Percentiles rank a stretch among this genome's conserved stretches.
phyloP scores from a whole-genome alignment of 805 yeast genomes.

The Wickerhamiella sergipiensis region DNA sequence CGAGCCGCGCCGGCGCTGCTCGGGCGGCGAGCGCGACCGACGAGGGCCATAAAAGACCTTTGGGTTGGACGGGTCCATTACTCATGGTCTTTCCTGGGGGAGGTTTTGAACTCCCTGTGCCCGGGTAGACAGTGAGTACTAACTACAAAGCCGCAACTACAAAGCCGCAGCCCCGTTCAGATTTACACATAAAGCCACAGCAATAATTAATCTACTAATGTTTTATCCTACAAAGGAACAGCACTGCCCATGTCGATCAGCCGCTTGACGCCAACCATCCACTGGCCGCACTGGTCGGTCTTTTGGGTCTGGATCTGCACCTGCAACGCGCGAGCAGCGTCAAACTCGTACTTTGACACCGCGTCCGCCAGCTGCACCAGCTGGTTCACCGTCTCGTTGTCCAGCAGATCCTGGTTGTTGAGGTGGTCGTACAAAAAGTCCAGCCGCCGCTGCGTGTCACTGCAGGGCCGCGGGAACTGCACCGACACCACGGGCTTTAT shows the following conservation, averaged over 20 bases:
- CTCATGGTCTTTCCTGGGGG: background rate
- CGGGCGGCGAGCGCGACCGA: background rate
- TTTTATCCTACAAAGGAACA: conserved; percentile 10
- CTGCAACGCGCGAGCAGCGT: conserved; percentile 37
- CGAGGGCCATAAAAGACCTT: background rate
- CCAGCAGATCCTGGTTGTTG: conserved; percentile 54
- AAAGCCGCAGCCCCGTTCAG: too few species aligned
- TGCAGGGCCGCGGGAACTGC: conserved; percentile 54
- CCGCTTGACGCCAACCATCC: conserved; percentile 88
- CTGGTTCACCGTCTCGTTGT: conserved; percentile 39
- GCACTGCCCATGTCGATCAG: conserved; percentile 51
- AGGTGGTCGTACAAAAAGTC: conserved; percentile 64
- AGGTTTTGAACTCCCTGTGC: too few species aligned
- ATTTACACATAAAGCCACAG: too few species aligned
- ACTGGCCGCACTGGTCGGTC: conserved; percentile 68
- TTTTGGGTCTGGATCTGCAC: conserved; percentile 48
- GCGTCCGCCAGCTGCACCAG: conserved; percentile 39
- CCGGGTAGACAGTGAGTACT: too few species aligned
- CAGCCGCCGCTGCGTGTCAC: conserved; percentile 73
- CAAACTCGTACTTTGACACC: conserved; percentile 41
- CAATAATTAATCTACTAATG: background rate
- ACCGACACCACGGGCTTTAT: conserved; percentile 67
- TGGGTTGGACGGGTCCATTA: background rate
- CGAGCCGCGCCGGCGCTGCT: background rate
- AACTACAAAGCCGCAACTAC: too few species aligned